Evolutionary conservation across 2,329 filamentous ascomycete genomes (phyloP).

Genomic region (Curvularia spicifera): DNA sequence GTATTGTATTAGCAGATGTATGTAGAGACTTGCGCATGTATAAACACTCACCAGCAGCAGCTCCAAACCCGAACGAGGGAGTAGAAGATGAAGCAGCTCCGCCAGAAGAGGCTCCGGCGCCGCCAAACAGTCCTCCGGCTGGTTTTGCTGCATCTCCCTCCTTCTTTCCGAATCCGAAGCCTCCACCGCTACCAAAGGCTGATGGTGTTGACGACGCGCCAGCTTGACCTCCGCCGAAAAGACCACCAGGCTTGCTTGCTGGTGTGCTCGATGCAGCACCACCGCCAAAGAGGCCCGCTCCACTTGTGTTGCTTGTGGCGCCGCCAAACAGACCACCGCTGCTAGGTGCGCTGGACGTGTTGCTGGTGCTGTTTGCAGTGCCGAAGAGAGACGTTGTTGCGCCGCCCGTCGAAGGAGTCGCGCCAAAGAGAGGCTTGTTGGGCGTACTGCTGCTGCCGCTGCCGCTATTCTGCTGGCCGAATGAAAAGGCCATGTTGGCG

Average conservation of each 20-base stretch:
- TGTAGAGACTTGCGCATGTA: not conserved
- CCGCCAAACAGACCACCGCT: slow-evolving; percentile 28
- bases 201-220: slow-evolving; percentile 28
- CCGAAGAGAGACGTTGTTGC: slow-evolving; percentile 38
- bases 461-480: slow-evolving; percentile 36
- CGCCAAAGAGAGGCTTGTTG: slow-evolving; percentile 43
- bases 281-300: slow-evolving; percentile 37
- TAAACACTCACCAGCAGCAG: slow-evolving; percentile 19
- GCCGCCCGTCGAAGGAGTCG: slow-evolving; percentile 30
- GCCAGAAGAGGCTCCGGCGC: slow-evolving; percentile 20
- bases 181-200: slow-evolving; percentile 23
- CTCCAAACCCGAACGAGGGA: slow-evolving; percentile 23
- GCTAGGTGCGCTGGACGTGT: slow-evolving; percentile 25
- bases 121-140: slow-evolving; percentile 25
- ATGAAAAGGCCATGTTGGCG: slow-evolving; percentile 36
- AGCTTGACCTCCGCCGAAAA: slow-evolving; percentile 38
- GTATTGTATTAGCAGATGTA: slow-evolving; percentile 15
- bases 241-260: slow-evolving; percentile 35
- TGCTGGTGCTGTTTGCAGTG: slow-evolving; percentile 24
- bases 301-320: slow-evolving; percentile 17
- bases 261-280: slow-evolving; percentile 35
- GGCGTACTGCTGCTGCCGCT: slow-evolving; percentile 32
- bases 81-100: slow-evolving; percentile 25
- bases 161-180: slow-evolving; percentile 29
- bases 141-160: slow-evolving; percentile 34